Conservation (phyloP, 495 filamentous ascomycete species). For the Trichoderma reesei region DNA sequence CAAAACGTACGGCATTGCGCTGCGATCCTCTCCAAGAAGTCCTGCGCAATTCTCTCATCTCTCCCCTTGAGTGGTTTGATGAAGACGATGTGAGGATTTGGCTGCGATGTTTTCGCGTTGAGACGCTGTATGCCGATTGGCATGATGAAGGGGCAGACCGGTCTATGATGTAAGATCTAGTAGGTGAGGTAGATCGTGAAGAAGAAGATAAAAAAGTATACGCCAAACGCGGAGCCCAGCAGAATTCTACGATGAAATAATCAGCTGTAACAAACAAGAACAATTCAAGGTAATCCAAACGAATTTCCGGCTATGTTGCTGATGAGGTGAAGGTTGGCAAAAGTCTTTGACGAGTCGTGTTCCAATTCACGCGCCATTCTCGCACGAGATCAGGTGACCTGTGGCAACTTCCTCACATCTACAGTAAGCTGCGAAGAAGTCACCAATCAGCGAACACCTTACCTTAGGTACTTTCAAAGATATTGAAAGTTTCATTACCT, state of each 20-base stretch:
- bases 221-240: too few species aligned
- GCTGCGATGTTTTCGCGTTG: slow-evolving; percentile 53
- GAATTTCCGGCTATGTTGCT: too few species aligned
- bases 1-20: slow-evolving; percentile 52
- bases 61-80: slow-evolving; percentile 62
- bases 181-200: background rate
- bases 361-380: background rate
- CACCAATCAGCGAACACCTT: background rate
- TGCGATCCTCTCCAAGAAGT: slow-evolving; percentile 66
- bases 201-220: too few species aligned
- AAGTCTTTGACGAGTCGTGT: background rate
- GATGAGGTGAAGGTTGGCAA: background rate
- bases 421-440: background rate
- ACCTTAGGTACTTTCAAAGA: background rate
- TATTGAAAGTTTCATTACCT: too few species aligned
- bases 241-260: background rate
- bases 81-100: slow-evolving; percentile 63
- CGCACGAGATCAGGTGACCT: slow-evolving; percentile 10
- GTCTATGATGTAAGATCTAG: background rate
- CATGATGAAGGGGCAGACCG: slow-evolving; percentile 34
- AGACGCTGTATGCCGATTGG: slow-evolving; percentile 57
- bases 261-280: too few species aligned
- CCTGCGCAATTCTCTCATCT: slow-evolving; percentile 48
- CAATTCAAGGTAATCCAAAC: too few species aligned
- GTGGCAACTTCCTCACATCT: background rate